Conservation (phyloP, 768 basidiomycete genomes). For the Exidia glandulosa region DNA sequence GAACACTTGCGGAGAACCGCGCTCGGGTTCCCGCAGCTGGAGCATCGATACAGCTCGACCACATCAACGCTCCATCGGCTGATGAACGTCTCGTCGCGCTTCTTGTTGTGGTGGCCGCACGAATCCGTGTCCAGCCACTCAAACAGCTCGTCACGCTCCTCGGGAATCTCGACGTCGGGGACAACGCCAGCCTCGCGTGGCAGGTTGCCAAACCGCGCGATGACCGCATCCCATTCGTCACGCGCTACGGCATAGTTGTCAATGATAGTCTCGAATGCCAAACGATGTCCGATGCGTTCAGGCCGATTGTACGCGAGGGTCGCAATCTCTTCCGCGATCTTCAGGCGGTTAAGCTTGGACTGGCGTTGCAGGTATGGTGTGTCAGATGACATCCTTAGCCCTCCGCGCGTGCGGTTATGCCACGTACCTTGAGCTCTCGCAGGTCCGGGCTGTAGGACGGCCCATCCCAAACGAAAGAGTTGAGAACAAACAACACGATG, state of each 20-base stretch:
- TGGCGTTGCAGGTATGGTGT: background rate
- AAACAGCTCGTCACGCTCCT: slow-evolving; percentile 39
- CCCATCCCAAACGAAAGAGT: slow-evolving; percentile 42
- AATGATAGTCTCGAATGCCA: slow-evolving; percentile 42
- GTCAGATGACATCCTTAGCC: background rate
- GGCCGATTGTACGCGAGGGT: slow-evolving; percentile 30
- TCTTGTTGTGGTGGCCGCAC: slow-evolving; percentile 24
- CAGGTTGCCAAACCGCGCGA: slow-evolving; percentile 27
- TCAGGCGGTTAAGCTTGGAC: slow-evolving; percentile 24
- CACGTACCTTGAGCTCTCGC: slow-evolving; percentile 36
- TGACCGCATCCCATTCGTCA: slow-evolving; percentile 14
- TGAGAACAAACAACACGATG: slow-evolving; percentile 46
- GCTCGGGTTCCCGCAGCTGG: slow-evolving; percentile 55
- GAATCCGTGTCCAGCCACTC: slow-evolving; percentile 44
- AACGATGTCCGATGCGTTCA: slow-evolving; percentile 40
- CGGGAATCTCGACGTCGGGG: slow-evolving; percentile 13
- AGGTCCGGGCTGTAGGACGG: slow-evolving; percentile 38
- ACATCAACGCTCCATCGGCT: background rate
- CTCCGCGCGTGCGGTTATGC: background rate
- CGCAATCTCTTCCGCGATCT: slow-evolving; percentile 42
- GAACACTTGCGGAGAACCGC: slow-evolving; percentile 43
- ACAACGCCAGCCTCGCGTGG: slow-evolving; percentile 15
- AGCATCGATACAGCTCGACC: slow-evolving; percentile 47
- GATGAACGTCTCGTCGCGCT: slow-evolving; percentile 1
- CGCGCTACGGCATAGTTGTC: slow-evolving; percentile 23